Evolutionary conservation across 2,329 filamentous ascomycete species (phyloP).

Genomic region (Aspergillus proliferans): DNA sequence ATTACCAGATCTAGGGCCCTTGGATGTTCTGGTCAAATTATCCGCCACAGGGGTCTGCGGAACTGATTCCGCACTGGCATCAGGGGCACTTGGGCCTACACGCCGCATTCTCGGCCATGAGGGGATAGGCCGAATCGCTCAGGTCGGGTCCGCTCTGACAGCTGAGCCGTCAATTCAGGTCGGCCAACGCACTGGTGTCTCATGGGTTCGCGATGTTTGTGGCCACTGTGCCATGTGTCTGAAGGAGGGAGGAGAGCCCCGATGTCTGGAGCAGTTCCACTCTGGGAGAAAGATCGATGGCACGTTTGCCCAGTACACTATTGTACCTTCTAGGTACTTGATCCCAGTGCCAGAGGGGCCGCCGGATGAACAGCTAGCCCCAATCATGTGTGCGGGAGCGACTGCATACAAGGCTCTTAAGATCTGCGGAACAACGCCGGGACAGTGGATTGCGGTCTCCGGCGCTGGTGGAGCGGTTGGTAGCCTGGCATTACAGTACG

Average conservation of each 20-base stretch:
- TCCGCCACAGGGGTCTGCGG: not conserved
- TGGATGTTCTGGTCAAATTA: not conserved
- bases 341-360: conserved; percentile 14
- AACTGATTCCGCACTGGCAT: not conserved
- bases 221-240: conserved; percentile 15
- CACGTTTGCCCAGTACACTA: conserved; percentile 15
- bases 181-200: conserved; percentile 18
- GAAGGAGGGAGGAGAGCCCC: conserved; percentile 10
- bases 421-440: conserved; percentile 28
- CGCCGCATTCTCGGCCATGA: conserved; percentile 33
- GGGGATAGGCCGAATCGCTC: conserved; percentile 38
- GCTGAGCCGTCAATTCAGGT: conserved; percentile 10
- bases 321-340: conserved; percentile 11
- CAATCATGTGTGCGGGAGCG: conserved; percentile 17
- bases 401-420: conserved; percentile 17
- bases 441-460: conserved; percentile 23
- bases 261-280: conserved; percentile 10
- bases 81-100: not conserved
- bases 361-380: conserved; percentile 12
- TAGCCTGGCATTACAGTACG: conserved; percentile 17
- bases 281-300: conserved; percentile 14
- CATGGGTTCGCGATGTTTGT: conserved; percentile 16
- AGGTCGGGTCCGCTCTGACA: conserved; percentile 30
- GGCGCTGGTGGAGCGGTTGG: conserved; percentile 29
- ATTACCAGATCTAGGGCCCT: not conserved